Percentiles rank a stretch among this genome's conserved stretches.
These are phyloP conservation scores for Colletotrichum shisoi DNA, from an alignment of 2,329 filamentous ascomycete genomes.

Conservation along the genomic window DNA sequence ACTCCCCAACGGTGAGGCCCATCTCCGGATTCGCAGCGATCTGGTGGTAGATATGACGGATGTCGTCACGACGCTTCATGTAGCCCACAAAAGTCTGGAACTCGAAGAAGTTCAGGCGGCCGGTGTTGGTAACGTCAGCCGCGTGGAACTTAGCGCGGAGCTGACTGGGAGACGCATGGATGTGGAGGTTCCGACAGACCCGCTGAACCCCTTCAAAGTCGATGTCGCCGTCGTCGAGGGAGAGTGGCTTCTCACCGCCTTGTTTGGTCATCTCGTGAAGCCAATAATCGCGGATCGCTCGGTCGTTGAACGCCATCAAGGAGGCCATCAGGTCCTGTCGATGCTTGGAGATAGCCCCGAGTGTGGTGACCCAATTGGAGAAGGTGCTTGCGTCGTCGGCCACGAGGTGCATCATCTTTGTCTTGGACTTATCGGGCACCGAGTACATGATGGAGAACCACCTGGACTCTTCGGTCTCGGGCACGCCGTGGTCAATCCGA, in stretches of 20 bases:
- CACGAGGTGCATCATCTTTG: slow-evolving; percentile 87
- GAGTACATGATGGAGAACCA: slow-evolving; percentile 94
- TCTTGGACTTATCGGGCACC: slow-evolving; percentile 78
- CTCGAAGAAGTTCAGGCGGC: slow-evolving; percentile 76
- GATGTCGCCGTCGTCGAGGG: slow-evolving; percentile 71
- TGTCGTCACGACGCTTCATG: slow-evolving; percentile 84
- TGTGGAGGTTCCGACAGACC: slow-evolving; percentile 88
- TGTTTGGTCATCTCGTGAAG: slow-evolving; percentile 79
- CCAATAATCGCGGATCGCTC: slow-evolving; percentile 86
- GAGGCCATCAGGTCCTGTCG: slow-evolving; percentile 91
- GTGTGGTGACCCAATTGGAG: slow-evolving; percentile 80
- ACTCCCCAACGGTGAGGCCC: slow-evolving; percentile 76
- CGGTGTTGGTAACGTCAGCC: slow-evolving; percentile 70
- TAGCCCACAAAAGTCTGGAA: slow-evolving; percentile 85
- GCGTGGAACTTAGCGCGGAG: slow-evolving; percentile 77
- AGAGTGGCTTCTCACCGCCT: slow-evolving; percentile 56
- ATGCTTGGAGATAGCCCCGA: slow-evolving; percentile 84
- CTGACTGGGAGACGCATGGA: slow-evolving; percentile 81
- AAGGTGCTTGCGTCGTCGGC: slow-evolving; percentile 77
- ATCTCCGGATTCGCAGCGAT: slow-evolving; percentile 65
- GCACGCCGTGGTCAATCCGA: slow-evolving; percentile 79
- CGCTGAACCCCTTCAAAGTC: slow-evolving; percentile 81
- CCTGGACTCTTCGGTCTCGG: slow-evolving; percentile 70
- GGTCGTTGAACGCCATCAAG: slow-evolving; percentile 83
- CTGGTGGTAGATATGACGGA: slow-evolving; percentile 74